Percentiles rank a stretch among this genome's conserved stretches.
These are phyloP conservation scores for Penicillium sp. DNA, from an alignment of 2,329 filamentous ascomycete genomes.

Conservation along the genomic window DNA sequence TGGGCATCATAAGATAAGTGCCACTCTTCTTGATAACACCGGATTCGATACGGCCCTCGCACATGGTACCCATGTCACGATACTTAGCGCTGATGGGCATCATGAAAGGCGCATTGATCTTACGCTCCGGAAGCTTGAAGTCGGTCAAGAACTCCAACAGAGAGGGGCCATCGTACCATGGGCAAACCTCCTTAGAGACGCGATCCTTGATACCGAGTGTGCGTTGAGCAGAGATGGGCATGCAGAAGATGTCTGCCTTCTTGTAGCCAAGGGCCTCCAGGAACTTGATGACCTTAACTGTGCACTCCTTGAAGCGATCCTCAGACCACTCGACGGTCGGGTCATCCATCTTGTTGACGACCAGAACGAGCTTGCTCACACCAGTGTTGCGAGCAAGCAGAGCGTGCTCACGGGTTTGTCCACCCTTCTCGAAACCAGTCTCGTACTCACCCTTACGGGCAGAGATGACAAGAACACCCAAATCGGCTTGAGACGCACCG, in stretches of 20 bases:
- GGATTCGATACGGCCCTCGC: constrained; percentile 96
- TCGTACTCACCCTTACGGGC: constrained; percentile 98
- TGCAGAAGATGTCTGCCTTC: constrained; percentile 91
- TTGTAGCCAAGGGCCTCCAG: constrained; percentile 93
- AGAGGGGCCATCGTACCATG: constrained; percentile 88
- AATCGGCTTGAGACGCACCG: constrained; percentile 87
- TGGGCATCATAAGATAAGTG: constrained; percentile 92
- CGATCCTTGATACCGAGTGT: constrained; percentile 86
- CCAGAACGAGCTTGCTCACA: constrained; percentile 94
- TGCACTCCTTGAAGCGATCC: constrained; percentile 90
- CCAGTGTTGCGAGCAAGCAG: constrained; percentile 98
- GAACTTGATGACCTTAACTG: constrained; percentile 82
- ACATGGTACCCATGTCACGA: constrained; percentile 94
- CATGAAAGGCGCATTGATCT: constrained; percentile 98
- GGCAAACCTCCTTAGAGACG: constrained; percentile 72
- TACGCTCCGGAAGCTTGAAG: constrained; percentile 92
- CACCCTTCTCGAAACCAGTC: constrained; percentile 95
- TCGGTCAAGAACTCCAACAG: constrained; percentile 93
- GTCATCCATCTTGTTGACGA: constrained; percentile 99
- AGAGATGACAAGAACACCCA: constrained; percentile 94
- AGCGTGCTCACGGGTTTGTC: constrained; percentile 96
- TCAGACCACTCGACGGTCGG: constrained; percentile 94
- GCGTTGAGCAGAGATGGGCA: constrained; percentile 93
- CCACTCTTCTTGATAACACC: constrained; percentile 91
- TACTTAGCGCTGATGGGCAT: constrained; percentile 98